Base-by-base conservation (phyloP, 306 rosid genomes). In the Adenanthera pavonina region DNA sequence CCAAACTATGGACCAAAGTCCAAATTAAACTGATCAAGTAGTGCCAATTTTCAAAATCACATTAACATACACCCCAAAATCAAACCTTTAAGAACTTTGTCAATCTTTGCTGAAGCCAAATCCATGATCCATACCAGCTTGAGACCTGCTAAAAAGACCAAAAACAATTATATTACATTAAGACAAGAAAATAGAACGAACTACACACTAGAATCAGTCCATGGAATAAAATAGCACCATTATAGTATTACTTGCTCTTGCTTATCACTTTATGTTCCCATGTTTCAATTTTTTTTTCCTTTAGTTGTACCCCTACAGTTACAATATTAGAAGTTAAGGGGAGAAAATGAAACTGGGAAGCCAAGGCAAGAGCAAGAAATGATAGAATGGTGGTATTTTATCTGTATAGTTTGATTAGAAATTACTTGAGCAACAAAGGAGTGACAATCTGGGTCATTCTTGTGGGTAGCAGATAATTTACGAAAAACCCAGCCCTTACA, bases 361-460 rank as follows among this genome's bases (percentile, higher is more conserved):
- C 68, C 35, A 34, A 61, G 38, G 33, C 68, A 25, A 25, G 68
- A 33, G 41, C 14, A 13, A 13, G n/a, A 12, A n/a, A 61, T 15
- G 41, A 61, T 12, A 14, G 17, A 60, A 33, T 33, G 68, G n/a
- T 13, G 10, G n/a, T 61, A 33, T 34, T 33, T 61, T 61, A 61
- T 61, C 41, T 38, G 72, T n/a, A 71, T 56, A 70, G 75, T 78
- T 78, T 8, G 53, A 57, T 75, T 52, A 74, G 43, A 79, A 84
- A 86, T 90, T 95, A 93, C 99, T 95, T 93, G 92, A 95, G 85
- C 56, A 93, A 40, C 48, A 43, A 6, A 38, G 99, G 87, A 86
- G 98, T 95, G 72, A 89, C 93, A 89, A 95, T 80, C 82, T 90
- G 94, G 54, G 98, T 97, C 74, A 87, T 92, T 74, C 98, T 97